Percentiles rank a stretch among this genome's conserved stretches.
These are phyloP conservation scores for Astragalus membranaceus DNA, from an alignment of 306 rosid species.

Conservation along the genomic window DNA sequence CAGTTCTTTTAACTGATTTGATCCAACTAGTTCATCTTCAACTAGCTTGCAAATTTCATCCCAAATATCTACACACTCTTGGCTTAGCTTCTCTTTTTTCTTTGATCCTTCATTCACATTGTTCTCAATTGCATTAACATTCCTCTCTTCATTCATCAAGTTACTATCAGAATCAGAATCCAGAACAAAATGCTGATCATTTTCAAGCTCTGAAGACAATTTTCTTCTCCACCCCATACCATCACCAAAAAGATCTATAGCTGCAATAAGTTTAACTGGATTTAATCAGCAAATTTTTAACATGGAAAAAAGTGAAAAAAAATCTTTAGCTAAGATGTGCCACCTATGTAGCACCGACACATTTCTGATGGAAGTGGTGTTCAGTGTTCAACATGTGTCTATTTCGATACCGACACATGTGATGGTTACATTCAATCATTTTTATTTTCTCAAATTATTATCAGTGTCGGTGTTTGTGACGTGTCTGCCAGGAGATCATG, in stretches of 20 bases:
- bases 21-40: conserved; percentile 43
- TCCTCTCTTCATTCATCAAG: conserved; percentile 35
- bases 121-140: conserved; percentile 18
- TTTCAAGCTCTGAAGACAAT: conserved; percentile 50
- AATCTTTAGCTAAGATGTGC: too few relatives aligned
- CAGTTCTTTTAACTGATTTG: conserved; percentile 28
- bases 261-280: conserved; percentile 25
- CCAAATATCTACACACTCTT: conserved; percentile 30
- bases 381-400: too few relatives aligned
- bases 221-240: conserved; percentile 46
- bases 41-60: conserved; percentile 42
- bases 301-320: background rate
- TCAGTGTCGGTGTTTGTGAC: too few relatives aligned
- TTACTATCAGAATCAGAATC: conserved; percentile 34
- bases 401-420: too few relatives aligned
- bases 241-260: conserved; percentile 15
- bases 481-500: too few relatives aligned
- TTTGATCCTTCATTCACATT: conserved; percentile 19
- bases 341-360: too few relatives aligned
- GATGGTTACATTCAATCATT: too few relatives aligned
- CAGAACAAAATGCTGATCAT: conserved; percentile 20
- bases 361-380: too few relatives aligned
- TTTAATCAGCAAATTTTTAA: background rate
- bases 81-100: conserved; percentile 26
- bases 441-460: too few relatives aligned